Percentiles rank a stretch among this genome's conserved stretches.
Conservation (phyloP, 1,284 basidiomycete species). For the Cystobasidiaceae sp. region DNA sequence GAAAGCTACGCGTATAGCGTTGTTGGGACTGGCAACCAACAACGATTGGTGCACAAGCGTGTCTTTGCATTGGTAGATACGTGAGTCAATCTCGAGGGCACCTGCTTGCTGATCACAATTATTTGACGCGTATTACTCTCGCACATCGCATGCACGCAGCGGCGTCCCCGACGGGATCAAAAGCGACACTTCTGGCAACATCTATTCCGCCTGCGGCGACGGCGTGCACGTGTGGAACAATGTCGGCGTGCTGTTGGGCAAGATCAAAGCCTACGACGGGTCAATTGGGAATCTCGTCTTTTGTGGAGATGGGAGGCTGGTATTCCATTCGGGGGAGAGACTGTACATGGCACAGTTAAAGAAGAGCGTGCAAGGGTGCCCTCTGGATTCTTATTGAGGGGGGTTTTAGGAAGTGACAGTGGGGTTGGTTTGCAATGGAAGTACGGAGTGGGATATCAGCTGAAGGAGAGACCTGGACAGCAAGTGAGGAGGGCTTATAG, state of each 20-base stretch:
- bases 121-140: too few relatives aligned
- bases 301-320: slow-evolving; percentile 7
- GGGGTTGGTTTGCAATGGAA: too few relatives aligned
- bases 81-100: not conserved
- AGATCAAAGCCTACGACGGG: slow-evolving; percentile 4
- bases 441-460: too few relatives aligned
- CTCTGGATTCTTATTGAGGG: too few relatives aligned
- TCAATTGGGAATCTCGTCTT: slow-evolving; percentile 10
- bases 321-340: slow-evolving; percentile 11
- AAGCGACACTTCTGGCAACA: slow-evolving; percentile 33
- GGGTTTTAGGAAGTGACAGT: too few relatives aligned
- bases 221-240: slow-evolving; percentile 33
- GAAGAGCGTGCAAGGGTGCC: too few relatives aligned
- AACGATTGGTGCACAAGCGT: slow-evolving; percentile 1
- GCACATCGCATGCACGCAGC: slow-evolving; percentile 38
- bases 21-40: not conserved
- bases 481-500: too few relatives aligned
- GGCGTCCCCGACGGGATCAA: slow-evolving; percentile 38
- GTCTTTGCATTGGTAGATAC: slow-evolving; percentile 11
- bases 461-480: too few relatives aligned
- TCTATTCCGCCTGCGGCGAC: slow-evolving; percentile 36
- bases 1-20: slow-evolving; percentile 10
- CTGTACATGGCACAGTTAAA: not conserved
- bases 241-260: slow-evolving; percentile 20
- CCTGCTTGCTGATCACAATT: not conserved